Conservation (phyloP, 2,329 filamentous ascomycete genomes). For the Trichoderma gracile region DNA sequence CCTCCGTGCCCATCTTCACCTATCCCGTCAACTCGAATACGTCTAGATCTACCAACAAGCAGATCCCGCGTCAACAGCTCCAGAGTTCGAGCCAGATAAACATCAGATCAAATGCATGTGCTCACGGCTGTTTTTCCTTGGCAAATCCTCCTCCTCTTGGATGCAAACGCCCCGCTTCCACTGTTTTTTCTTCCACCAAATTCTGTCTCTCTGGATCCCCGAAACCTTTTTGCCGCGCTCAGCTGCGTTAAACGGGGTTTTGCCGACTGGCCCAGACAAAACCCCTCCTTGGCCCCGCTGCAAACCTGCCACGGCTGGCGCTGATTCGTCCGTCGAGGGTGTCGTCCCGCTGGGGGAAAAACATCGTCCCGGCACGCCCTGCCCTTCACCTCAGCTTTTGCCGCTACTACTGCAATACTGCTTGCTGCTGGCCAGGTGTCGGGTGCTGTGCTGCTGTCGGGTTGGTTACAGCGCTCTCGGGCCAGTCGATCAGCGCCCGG, state of each 20-base stretch:
- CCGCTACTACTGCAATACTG: no score
- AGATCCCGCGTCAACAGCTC: neutral
- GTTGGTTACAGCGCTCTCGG: no score
- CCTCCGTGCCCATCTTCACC: no score
- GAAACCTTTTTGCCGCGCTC: neutral
- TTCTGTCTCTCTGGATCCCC: neutral
- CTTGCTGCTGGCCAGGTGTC: neutral
- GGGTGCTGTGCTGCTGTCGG: no score
- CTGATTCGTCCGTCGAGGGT: conserved; percentile 6
- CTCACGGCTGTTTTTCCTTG: conserved; percentile 3
- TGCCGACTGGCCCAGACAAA: conserved; percentile 5
- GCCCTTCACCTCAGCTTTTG: neutral
- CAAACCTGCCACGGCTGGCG: conserved; percentile 8
- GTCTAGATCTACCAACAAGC: neutral
- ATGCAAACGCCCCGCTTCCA: neutral
- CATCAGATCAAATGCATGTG: conserved; percentile 5
- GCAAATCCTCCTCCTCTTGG: conserved; percentile 7
- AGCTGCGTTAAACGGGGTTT: conserved; percentile 26
- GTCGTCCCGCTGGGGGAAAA: neutral
- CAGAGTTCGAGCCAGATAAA: neutral
- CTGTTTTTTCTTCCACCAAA: neutral
- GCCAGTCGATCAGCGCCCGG: no score
- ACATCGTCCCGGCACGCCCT: conserved; percentile 22
- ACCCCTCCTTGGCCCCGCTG: neutral
- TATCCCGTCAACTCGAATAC: no score